These are phyloP conservation scores for Rhizoctonia solani DNA, from an alignment of 1,284 basidiomycete species.

Conservation along the genomic window DNA sequence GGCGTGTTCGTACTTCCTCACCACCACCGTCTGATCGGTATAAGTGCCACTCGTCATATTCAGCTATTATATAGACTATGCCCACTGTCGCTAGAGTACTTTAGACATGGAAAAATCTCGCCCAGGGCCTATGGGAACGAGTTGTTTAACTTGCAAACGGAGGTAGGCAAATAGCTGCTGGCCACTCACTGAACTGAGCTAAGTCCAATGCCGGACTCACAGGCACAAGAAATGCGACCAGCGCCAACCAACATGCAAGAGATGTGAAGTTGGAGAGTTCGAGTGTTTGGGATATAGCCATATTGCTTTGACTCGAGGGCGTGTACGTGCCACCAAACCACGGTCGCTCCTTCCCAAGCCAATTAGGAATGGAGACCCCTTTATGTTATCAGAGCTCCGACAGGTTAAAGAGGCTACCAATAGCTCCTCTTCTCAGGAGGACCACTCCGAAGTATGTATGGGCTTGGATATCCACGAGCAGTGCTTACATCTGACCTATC, in stretches of 20 bases:
- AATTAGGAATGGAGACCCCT: background rate
- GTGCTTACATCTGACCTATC: too few species aligned
- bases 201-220: background rate
- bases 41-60: too few species aligned
- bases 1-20: too few species aligned
- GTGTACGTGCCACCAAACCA: background rate
- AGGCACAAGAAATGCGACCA: slow-evolving; percentile 18
- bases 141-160: slow-evolving; percentile 29
- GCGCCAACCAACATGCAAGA: background rate
- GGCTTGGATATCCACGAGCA: too few species aligned
- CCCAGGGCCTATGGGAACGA: slow-evolving; percentile 20
- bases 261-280: background rate
- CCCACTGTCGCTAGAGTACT: too few species aligned
- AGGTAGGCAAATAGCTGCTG: slow-evolving; percentile 4
- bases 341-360: background rate
- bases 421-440: too few species aligned
- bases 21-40: too few species aligned
- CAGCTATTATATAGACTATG: too few species aligned
- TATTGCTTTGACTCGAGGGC: background rate
- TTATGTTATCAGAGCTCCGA: too few species aligned
- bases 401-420: too few species aligned
- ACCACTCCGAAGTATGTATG: too few species aligned
- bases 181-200: background rate
- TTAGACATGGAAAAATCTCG: background rate
- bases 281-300: slow-evolving; percentile 10